Conservation (phyloP, 2,329 filamentous ascomycete species). For the Tolypocladium inflatum region DNA sequence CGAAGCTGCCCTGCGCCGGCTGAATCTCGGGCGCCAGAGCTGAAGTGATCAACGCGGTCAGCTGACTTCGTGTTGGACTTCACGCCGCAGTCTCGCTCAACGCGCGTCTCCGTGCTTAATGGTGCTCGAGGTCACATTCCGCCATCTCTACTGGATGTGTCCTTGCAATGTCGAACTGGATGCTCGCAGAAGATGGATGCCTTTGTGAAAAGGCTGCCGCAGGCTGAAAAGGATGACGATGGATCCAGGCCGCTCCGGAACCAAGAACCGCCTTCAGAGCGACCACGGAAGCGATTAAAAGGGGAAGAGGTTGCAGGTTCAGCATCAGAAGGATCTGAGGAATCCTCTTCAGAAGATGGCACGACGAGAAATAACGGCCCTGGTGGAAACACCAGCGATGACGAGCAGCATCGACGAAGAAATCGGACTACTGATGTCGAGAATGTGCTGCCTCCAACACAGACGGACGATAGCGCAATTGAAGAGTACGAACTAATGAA, state of each 20-base stretch:
- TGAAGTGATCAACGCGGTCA: conserved; percentile 15
- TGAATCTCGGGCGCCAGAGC: conserved; percentile 1
- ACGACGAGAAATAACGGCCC: not conserved
- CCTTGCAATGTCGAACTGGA: conserved; percentile 3
- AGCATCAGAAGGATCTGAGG: conserved; percentile 11
- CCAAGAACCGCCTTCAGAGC: conserved; percentile 7
- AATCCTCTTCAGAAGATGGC: not conserved
- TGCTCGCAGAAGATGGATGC: conserved; percentile 23
- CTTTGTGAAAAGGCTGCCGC: conserved; percentile 23
- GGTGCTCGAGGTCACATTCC: not conserved
- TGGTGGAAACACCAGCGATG: conserved; percentile 3
- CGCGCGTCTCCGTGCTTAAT: conserved; percentile 1
- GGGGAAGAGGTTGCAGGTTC: conserved; percentile 12
- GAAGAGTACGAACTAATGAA: conserved; percentile 67
- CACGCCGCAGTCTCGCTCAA: not conserved
- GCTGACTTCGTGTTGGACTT: conserved; percentile 26
- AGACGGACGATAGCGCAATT: conserved; percentile 62
- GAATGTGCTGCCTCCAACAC: conserved; percentile 56
- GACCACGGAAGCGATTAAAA: conserved; percentile 22
- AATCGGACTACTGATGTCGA: conserved; percentile 23
- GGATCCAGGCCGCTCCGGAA: not conserved
- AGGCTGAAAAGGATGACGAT: conserved; percentile 6
- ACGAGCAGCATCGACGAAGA: conserved; percentile 7
- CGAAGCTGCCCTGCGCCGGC: not conserved
- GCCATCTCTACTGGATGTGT: not conserved